Evolutionary conservation across 179 eudicot genomes (phyloP).

Genomic region (Vitellaria paradoxa): DNA sequence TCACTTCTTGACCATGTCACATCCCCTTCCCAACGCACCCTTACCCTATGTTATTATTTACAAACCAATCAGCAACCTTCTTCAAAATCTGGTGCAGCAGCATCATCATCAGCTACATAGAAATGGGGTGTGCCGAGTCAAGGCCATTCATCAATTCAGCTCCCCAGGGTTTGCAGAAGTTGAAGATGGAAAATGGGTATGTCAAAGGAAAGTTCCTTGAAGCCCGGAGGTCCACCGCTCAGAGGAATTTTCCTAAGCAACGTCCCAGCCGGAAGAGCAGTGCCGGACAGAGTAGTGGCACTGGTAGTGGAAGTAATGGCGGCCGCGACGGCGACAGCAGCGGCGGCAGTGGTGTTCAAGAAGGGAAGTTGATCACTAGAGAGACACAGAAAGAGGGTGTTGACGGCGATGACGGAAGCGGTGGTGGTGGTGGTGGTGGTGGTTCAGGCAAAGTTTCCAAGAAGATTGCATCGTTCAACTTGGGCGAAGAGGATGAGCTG

Average conservation of each 20-base stretch:
- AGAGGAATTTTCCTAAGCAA: not conserved
- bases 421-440: not conserved
- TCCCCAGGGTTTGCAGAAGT: conserved; percentile 15
- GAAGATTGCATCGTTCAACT: not conserved
- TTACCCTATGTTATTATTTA: conserved; percentile 5
- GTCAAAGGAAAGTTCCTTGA: conserved; percentile 18
- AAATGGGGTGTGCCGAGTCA: conserved; percentile 35
- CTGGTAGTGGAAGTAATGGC: not conserved
- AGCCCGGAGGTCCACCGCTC: conserved; percentile 25
- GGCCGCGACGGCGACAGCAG: conserved; percentile 10
- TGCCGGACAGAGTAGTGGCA: not conserved
- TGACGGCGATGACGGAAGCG: not conserved
- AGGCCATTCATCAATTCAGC: conserved; percentile 27
- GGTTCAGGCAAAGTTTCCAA: conserved; percentile 3
- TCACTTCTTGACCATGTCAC: too few relatives aligned
- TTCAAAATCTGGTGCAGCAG: not conserved
- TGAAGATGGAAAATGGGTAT: conserved; percentile 33
- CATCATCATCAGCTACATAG: not conserved
- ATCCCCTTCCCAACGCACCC: not conserved
- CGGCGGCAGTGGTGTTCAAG: not conserved
- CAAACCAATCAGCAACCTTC: not conserved
- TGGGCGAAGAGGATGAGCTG: conserved; percentile 27
- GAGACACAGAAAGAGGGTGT: conserved; percentile 1
- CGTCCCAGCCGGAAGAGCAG: not conserved
- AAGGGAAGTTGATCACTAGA: not conserved